These are phyloP conservation scores for Saprolegnia parasitica DNA, from an alignment of 352 stramenopile species.

Conservation along the genomic window DNA sequence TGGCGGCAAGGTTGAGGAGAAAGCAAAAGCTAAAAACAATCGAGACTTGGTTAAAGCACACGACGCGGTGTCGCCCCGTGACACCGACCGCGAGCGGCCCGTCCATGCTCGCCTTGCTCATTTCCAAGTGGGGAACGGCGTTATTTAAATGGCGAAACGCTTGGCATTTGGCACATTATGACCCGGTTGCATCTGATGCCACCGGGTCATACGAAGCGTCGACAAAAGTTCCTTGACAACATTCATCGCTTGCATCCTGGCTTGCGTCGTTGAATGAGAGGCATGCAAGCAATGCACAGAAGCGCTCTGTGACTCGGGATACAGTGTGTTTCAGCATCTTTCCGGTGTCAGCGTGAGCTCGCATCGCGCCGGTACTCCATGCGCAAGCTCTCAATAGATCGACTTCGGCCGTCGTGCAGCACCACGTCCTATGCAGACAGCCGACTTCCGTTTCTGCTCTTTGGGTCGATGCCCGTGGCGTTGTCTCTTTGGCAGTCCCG, in stretches of 20 bases:
- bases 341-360: neutral
- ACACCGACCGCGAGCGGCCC: no score
- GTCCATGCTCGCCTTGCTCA: no score
- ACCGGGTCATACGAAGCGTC: no score
- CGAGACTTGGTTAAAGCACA: neutral
- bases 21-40: constrained; percentile 7
- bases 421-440: neutral
- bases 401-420: neutral
- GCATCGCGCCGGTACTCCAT: neutral
- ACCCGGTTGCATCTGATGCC: no score
- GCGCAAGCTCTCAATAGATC: neutral
- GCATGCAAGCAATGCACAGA: no score
- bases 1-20: neutral
- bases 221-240: no score
- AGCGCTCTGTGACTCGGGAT: neutral
- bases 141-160: no score
- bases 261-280: no score
- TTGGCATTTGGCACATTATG: no score
- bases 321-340: neutral
- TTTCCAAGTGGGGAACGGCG: no score
- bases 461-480: neutral
- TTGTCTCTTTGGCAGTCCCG: neutral
- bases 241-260: no score
- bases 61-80: neutral
- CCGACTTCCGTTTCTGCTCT: neutral